Base-by-base conservation (phyloP, 2,329 filamentous ascomycete genomes). In the Phyllosticta citriasiana region DNA sequence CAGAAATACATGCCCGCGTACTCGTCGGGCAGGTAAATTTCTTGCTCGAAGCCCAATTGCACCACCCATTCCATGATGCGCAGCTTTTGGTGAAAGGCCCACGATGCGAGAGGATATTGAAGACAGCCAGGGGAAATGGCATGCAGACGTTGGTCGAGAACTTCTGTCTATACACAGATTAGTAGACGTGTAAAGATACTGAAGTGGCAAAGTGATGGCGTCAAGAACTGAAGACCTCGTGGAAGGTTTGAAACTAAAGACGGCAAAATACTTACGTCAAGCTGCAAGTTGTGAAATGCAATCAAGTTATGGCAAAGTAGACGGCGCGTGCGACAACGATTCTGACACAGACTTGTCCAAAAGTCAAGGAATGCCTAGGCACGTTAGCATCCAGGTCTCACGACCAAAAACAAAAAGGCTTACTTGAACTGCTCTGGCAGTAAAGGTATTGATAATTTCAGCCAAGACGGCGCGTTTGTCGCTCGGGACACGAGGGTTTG, bases 41-140 rank as follows among this genome's bases (percentile, higher is more conserved):
- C 87, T 12, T 97, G 85, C 74, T 99, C 94, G 72, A 99, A 97
- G 12, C 95, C 94, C 33, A 97, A 84, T 70, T 97, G 89, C 16
- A 97, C 81, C 54, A 95, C 87, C 79, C 86, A 88, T 70, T 93
- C 88, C 81, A 97, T 90, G 68, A 93, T 84, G 30, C 83, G 84
- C n/a, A 97, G 80, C 73, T 97, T 97, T 74, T 96, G 89, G 63
- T 92, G 83, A 68, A 93, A 95, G 0, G 87, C 84, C 94, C 94
- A 99, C 3, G 88, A 91, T 1, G 89, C 91, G 0, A 97, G 79
- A 0, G 91, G 86, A 58, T 89, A 87, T 0, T 84, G 87, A 0
- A 84, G 80, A 51, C 81, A 77, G 53, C 86, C 82, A 2, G 81
- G 77, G 24, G 83, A 82, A 60, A 84, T 78, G 6, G 77, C 71